A percentile compares a stretch with the other conserved stretches of the same genome.
Evolutionary conservation across 768 basidiomycete genomes (phyloP).

Genomic region (Serendipita sp.): DNA sequence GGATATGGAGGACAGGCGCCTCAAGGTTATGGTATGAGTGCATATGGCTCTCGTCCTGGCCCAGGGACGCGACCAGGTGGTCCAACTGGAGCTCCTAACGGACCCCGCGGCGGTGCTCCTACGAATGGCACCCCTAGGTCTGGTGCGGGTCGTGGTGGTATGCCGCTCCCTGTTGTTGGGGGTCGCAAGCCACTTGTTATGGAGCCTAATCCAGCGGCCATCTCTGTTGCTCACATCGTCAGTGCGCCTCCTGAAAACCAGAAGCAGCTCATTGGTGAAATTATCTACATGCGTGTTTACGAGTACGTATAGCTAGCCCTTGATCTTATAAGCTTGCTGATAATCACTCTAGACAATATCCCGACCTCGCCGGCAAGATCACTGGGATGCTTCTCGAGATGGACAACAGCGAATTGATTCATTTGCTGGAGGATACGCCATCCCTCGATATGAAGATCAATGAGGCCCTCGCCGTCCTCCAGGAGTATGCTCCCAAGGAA

Average conservation of each 20-base stretch:
- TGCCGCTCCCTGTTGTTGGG: constrained; percentile 20
- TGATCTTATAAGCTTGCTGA: constrained; percentile 11
- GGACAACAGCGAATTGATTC: constrained; percentile 87
- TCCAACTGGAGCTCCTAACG: constrained; percentile 41
- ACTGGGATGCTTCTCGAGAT: constrained; percentile 99
- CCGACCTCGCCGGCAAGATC: constrained; percentile 94
- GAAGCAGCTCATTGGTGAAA: constrained; percentile 98
- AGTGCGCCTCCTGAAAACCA: constrained; percentile 61
- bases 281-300: constrained; percentile 83
- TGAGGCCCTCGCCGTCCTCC: constrained; percentile 79
- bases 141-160: constrained; percentile 19
- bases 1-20: constrained; percentile 11
- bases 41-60: constrained; percentile 47
- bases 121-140: constrained; percentile 23
- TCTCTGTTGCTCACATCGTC: constrained; percentile 48
- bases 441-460: constrained; percentile 80
- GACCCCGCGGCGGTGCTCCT: constrained; percentile 37
- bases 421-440: constrained; percentile 68
- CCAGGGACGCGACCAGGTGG: constrained; percentile 46
- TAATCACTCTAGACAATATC: constrained; percentile 42
- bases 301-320: constrained; percentile 34
- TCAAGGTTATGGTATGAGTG: constrained; percentile 9
- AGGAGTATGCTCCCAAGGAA: constrained; percentile 54
- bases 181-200: constrained; percentile 28
- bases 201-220: constrained; percentile 35